Percentiles rank a stretch among this genome's conserved stretches.
These are phyloP conservation scores for Thalia dealbata DNA, from an alignment of 176 grass and related monocot genomes.

Conservation along the genomic window DNA sequence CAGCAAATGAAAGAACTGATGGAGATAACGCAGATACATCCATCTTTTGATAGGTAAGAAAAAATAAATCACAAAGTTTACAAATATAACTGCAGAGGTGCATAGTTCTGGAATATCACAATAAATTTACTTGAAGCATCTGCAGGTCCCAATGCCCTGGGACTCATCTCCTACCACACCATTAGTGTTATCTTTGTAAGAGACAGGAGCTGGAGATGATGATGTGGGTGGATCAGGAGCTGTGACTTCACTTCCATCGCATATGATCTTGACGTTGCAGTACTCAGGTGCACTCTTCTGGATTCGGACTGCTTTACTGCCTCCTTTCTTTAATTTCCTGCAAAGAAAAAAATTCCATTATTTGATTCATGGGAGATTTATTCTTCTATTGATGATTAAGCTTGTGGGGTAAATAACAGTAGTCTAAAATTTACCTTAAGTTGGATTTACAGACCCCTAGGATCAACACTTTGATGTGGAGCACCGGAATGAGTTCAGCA, in stretches of 20 bases:
- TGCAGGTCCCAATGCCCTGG: neutral
- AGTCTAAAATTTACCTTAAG: conserved; percentile 29
- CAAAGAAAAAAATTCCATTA: too few species aligned
- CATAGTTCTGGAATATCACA: neutral
- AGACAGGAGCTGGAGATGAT: neutral
- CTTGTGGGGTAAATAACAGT: neutral
- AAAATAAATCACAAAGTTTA: too few species aligned
- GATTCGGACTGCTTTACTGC: conserved; percentile 34
- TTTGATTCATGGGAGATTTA: too few species aligned
- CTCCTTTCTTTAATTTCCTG: neutral
- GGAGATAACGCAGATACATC: neutral
- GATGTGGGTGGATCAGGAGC: conserved; percentile 11
- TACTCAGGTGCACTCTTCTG: conserved; percentile 56
- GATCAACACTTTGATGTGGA: conserved; percentile 44
- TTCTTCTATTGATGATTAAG: too few species aligned
- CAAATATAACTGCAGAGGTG: neutral
- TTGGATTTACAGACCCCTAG: conserved; percentile 64
- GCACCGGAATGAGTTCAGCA: conserved; percentile 51
- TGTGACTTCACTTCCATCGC: conserved; percentile 50
- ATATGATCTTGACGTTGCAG: conserved; percentile 73
- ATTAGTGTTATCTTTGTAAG: neutral
- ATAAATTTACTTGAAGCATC: neutral
- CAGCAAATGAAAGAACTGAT: neutral
- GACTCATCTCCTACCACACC: neutral
- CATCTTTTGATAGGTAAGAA: neutral